phyloP scores from a whole-genome alignment of 2,329 filamentous ascomycete species.

The Fusarium sp. region DNA sequence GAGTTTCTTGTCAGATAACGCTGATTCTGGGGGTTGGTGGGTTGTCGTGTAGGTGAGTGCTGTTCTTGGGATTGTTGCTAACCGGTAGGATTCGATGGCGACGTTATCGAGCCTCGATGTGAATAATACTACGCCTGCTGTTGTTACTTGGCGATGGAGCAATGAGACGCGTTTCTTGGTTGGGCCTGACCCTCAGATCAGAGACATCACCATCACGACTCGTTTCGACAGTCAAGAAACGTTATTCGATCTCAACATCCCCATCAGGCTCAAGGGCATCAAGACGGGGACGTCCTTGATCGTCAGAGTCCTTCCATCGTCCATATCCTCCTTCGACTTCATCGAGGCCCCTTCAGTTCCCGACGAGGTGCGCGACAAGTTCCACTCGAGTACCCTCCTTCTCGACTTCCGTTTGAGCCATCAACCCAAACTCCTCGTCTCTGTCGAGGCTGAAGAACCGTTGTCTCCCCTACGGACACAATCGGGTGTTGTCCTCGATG shows the following conservation, averaged over 20 bases:
- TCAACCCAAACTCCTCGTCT: conserved; percentile 4
- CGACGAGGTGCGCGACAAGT: background rate
- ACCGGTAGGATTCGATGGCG: conserved; percentile 1
- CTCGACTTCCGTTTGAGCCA: conserved; percentile 13
- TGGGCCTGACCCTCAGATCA: conserved; percentile 14
- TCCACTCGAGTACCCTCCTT: background rate
- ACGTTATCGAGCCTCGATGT: conserved; percentile 6
- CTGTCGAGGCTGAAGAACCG: conserved; percentile 15
- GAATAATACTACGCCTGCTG: background rate
- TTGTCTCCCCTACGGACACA: conserved; percentile 15
- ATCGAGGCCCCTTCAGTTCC: background rate
- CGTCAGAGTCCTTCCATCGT: background rate
- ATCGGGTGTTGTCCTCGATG: conserved; percentile 21
- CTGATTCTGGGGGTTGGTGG: background rate
- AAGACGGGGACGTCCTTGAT: conserved; percentile 2
- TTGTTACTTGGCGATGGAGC: conserved; percentile 4
- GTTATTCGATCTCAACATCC: conserved; percentile 15
- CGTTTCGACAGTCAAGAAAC: conserved; percentile 10
- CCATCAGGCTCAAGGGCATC: conserved; percentile 20
- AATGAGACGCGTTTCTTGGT: background rate
- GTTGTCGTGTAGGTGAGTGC: background rate
- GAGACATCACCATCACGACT: conserved; percentile 13
- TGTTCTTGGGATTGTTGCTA: background rate
- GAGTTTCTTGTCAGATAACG: conserved; percentile 1
- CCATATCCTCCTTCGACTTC: conserved; percentile 6